Evolutionary conservation across 768 basidiomycete species (phyloP).

Genomic region (Lactarius sanguifluus): DNA sequence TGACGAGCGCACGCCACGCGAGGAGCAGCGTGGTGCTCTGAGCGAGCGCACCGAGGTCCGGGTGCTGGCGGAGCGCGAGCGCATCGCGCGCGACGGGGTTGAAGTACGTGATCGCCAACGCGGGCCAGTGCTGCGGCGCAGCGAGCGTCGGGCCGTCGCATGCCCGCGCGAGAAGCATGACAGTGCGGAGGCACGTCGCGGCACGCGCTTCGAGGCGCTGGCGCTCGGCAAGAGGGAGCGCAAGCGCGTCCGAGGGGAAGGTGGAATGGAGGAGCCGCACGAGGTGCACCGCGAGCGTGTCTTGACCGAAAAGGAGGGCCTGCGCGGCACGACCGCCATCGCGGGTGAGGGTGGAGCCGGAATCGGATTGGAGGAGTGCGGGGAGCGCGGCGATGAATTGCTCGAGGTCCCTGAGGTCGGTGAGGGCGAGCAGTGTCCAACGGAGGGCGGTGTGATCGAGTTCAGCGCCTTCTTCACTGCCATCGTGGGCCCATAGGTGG

Average conservation of each 20-base stretch:
- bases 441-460: slow-evolving; percentile 24
- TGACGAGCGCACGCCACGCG: slow-evolving; percentile 17
- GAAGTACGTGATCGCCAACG: slow-evolving; percentile 13
- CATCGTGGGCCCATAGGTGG: slow-evolving; percentile 1
- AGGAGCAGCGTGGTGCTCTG: slow-evolving; percentile 11
- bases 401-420: slow-evolving; percentile 17
- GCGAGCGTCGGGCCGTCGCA: slow-evolving; percentile 8
- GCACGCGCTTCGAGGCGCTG: slow-evolving; percentile 13
- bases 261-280: slow-evolving; percentile 14
- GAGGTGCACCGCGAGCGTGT: slow-evolving; percentile 19
- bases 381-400: slow-evolving; percentile 16
- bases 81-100: slow-evolving; percentile 13
- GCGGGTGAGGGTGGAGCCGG: neutral
- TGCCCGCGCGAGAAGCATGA: slow-evolving; percentile 13
- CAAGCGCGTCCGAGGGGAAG: slow-evolving; percentile 4
- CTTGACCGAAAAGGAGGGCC: slow-evolving; percentile 14
- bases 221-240: neutral
- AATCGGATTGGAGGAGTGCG: slow-evolving; percentile 13
- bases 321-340: slow-evolving; percentile 8
- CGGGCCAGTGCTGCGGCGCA: slow-evolving; percentile 7
- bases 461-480: slow-evolving; percentile 8
- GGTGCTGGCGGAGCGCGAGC: slow-evolving; percentile 6
- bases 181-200: slow-evolving; percentile 5
- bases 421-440: slow-evolving; percentile 20
- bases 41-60: slow-evolving; percentile 5